Conservation (phyloP, 140 eudicot species). For the Ambrosia hybrid region DNA sequence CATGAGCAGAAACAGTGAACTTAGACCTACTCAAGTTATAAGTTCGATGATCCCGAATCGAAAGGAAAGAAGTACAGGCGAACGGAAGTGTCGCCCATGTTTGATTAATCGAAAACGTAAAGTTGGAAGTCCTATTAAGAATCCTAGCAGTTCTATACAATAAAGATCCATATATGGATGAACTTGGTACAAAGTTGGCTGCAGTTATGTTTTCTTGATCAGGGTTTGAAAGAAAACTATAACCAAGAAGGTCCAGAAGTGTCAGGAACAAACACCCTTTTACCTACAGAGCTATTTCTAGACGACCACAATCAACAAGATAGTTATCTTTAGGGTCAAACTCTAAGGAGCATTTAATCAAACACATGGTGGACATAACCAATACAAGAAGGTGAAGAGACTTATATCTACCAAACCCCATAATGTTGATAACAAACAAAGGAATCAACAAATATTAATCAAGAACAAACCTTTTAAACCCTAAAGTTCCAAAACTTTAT, state of each 20-base stretch:
- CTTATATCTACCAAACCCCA: slow-evolving; percentile 22
- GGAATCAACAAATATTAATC: slow-evolving; percentile 20
- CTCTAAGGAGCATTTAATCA: slow-evolving; percentile 43
- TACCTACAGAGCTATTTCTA: slow-evolving; percentile 39
- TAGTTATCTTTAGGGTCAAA: slow-evolving; percentile 66
- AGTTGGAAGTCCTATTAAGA: slow-evolving; percentile 43
- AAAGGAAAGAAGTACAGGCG: slow-evolving; percentile 75
- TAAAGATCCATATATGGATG: slow-evolving; percentile 38
- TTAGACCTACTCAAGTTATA: slow-evolving; percentile 45
- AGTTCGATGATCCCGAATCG: slow-evolving; percentile 20
- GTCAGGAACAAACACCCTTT: slow-evolving; percentile 55
- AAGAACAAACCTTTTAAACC: slow-evolving; percentile 18
- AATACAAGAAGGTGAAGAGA: slow-evolving; percentile 17
- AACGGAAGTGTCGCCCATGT: slow-evolving; percentile 63
- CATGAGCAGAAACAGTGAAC: slow-evolving; percentile 61
- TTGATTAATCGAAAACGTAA: slow-evolving; percentile 59
- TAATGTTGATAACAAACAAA: slow-evolving; percentile 12
- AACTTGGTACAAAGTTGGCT: slow-evolving; percentile 28
- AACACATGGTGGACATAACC: slow-evolving; percentile 43
- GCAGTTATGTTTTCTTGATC: slow-evolving; percentile 33
- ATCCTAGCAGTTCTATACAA: slow-evolving; percentile 63
- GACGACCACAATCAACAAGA: slow-evolving; percentile 63
- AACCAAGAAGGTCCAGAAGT: neutral
- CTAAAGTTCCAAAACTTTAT: neutral
- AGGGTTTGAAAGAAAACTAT: slow-evolving; percentile 48